phyloP scores from a whole-genome alignment of 768 basidiomycete genomes.

The Pholiota conissans region DNA sequence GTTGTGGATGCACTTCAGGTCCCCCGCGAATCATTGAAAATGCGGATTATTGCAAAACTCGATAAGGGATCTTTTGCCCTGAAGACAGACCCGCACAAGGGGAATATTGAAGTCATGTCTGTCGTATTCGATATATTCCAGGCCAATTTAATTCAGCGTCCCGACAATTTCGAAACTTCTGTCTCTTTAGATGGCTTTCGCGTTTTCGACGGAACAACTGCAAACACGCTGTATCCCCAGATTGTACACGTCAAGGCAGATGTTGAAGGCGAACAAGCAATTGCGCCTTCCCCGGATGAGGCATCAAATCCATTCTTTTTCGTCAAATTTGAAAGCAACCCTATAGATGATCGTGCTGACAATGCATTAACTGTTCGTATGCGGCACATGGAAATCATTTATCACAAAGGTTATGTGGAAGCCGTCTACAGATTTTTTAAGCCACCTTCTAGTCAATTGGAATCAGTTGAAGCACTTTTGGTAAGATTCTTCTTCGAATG shows the following conservation, averaged over 20 bases:
- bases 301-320: slow-evolving; percentile 66
- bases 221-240: slow-evolving; percentile 78
- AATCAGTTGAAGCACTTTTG: slow-evolving; percentile 91
- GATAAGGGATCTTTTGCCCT: slow-evolving; percentile 88
- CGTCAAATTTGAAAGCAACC: slow-evolving; percentile 89
- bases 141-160: slow-evolving; percentile 81
- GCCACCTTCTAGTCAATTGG: slow-evolving; percentile 91
- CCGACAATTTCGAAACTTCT: slow-evolving; percentile 83
- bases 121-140: slow-evolving; percentile 86
- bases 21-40: slow-evolving; percentile 78
- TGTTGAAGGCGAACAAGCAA: slow-evolving; percentile 10
- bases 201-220: slow-evolving; percentile 90
- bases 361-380: slow-evolving; percentile 86
- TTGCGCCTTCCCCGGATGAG: slow-evolving; percentile 15
- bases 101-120: slow-evolving; percentile 73
- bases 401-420: slow-evolving; percentile 92
- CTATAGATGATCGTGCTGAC: slow-evolving; percentile 89
- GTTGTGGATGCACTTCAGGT: slow-evolving; percentile 67
- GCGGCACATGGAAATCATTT: slow-evolving; percentile 96
- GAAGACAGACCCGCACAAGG: slow-evolving; percentile 68
- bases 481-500: slow-evolving; percentile 40
- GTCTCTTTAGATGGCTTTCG: slow-evolving; percentile 84
- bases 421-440: slow-evolving; percentile 89
- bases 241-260: slow-evolving; percentile 74
- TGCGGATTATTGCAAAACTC: slow-evolving; percentile 73